Percentiles rank a stretch among this genome's conserved stretches.
phyloP scores from a whole-genome alignment of 148 eudicot genomes.

The Nepenthes gracilis region DNA sequence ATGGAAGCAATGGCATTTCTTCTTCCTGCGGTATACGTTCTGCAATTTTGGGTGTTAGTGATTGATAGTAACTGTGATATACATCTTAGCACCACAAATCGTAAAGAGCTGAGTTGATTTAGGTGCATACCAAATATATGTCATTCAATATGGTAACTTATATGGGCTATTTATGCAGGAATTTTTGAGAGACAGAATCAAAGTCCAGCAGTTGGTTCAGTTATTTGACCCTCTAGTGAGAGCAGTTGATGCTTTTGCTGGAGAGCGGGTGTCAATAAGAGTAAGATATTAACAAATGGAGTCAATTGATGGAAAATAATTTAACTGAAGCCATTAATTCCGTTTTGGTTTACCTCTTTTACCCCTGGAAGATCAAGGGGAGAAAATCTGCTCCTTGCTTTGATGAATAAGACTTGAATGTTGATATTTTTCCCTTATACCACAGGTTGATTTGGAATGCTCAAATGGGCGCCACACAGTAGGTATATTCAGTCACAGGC shows the following conservation, averaged over 20 bases:
- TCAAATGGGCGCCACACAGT: conserved; percentile 66
- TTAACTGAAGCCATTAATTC: neutral
- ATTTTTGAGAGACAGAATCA: conserved; percentile 61
- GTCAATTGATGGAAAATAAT: neutral
- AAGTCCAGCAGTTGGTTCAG: conserved; percentile 70
- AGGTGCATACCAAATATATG: no score
- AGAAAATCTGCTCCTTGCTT: neutral
- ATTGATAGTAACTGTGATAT: no score
- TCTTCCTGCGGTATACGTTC: conserved; percentile 51
- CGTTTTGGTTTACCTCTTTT: neutral
- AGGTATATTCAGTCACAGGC: conserved; percentile 73
- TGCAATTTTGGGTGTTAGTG: no score
- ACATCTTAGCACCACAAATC: no score
- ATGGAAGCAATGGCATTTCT: conserved; percentile 66
- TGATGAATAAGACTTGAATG: neutral
- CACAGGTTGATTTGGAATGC: conserved; percentile 89
- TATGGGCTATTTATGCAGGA: conserved; percentile 39
- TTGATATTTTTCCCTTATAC: conserved; percentile 3
- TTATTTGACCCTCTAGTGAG: conserved; percentile 83
- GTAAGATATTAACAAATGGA: conserved; percentile 25
- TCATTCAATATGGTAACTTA: no score
- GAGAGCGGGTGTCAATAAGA: conserved; percentile 97
- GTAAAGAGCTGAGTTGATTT: no score
- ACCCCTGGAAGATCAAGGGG: neutral
- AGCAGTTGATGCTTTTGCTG: conserved; percentile 62